These are phyloP conservation scores for Talaromyces wortmannii DNA, from an alignment of 495 filamentous ascomycete species.

Conservation along the genomic window DNA sequence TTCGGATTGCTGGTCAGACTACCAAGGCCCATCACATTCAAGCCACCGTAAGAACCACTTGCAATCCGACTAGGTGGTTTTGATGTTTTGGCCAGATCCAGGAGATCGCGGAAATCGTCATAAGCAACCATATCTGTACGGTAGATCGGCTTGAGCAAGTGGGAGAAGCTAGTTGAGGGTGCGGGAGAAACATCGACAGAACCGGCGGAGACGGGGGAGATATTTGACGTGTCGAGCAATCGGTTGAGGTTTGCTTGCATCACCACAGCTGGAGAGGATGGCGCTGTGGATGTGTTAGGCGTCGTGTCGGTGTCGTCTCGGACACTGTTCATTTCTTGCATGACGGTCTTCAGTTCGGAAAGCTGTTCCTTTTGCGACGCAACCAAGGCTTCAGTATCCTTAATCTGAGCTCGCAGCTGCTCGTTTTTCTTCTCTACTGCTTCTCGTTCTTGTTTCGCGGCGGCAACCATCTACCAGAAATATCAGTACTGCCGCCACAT, in stretches of 20 bases:
- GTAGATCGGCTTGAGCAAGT: constrained; percentile 74
- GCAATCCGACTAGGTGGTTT: constrained; percentile 55
- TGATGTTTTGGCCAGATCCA: constrained; percentile 58
- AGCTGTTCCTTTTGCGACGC: constrained; percentile 90
- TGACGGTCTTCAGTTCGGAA: constrained; percentile 78
- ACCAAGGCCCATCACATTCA: constrained; percentile 56
- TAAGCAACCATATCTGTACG: constrained; percentile 75
- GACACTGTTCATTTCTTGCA: constrained; percentile 78
- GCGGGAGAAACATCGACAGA: constrained; percentile 61
- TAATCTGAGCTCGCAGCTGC: constrained; percentile 68
- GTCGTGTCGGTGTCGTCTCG: constrained; percentile 59
- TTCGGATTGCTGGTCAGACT: constrained; percentile 38
- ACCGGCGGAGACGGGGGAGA: constrained; percentile 37
- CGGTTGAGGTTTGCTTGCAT: constrained; percentile 22
- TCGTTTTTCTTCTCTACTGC: constrained; percentile 70
- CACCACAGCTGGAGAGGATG: constrained; percentile 54
- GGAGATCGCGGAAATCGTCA: constrained; percentile 75
- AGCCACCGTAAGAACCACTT: constrained; percentile 60
- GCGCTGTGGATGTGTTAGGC: constrained; percentile 53
- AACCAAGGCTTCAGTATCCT: constrained; percentile 80
- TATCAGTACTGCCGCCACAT: constrained; percentile 19
- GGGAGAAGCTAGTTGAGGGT: constrained; percentile 77
- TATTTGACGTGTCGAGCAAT: constrained; percentile 34
- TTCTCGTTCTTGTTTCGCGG: constrained; percentile 65
- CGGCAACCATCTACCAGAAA: constrained; percentile 73